phyloP scores from a whole-genome alignment of 2,329 filamentous ascomycete genomes.

The Chaetothyriales sp. region DNA sequence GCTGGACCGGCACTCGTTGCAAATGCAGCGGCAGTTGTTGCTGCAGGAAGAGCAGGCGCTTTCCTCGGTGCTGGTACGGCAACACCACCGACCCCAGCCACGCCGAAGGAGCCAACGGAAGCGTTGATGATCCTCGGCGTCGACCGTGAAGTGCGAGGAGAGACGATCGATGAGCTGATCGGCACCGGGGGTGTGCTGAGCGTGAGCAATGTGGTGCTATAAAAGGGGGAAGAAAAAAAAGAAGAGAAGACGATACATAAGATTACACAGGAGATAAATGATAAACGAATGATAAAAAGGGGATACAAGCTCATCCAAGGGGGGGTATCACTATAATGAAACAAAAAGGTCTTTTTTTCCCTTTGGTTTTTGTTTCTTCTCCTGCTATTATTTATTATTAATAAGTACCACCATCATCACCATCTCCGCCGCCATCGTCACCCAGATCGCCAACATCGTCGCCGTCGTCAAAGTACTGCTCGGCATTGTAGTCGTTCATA shows the following conservation, averaged over 20 bases:
- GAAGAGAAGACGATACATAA: not conserved
- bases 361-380: too few species aligned
- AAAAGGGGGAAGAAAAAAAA: not conserved
- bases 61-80: conserved; percentile 29
- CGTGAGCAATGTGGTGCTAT: conserved; percentile 37
- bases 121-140: conserved; percentile 72
- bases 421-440: conserved; percentile 40
- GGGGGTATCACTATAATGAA: too few species aligned
- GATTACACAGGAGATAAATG: too few species aligned
- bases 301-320: too few species aligned
- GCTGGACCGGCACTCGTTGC: not conserved
- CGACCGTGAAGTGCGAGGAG: conserved; percentile 46
- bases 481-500: conserved; percentile 48
- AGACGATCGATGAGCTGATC: conserved; percentile 37
- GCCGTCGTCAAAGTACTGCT: conserved; percentile 49
- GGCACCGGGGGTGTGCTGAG: conserved; percentile 38
- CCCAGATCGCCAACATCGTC: conserved; percentile 37
- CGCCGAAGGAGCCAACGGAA: conserved; percentile 31
- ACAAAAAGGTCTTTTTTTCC: too few species aligned
- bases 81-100: conserved; percentile 19
- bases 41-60: not conserved
- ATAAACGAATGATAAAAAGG: too few species aligned
- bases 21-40: too few species aligned
- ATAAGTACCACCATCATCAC: conserved; percentile 27
- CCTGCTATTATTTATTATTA: too few species aligned